phyloP scores from a whole-genome alignment of 2,329 filamentous ascomycete species.

The Fusarium longipes region DNA sequence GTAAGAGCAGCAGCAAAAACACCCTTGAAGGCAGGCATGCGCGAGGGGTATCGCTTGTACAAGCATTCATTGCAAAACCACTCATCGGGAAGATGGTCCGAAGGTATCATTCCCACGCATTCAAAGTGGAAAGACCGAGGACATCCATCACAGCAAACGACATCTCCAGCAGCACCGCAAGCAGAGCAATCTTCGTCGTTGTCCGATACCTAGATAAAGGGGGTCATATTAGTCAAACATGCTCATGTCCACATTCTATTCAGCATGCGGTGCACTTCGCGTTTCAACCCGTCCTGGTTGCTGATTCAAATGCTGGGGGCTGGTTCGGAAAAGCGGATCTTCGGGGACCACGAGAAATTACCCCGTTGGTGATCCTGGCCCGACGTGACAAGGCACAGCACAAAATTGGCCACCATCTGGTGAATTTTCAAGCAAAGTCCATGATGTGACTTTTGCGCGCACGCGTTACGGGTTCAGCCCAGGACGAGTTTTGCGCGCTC shows the following conservation, averaged over 20 bases:
- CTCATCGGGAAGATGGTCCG: slow-evolving; percentile 74
- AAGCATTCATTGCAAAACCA: slow-evolving; percentile 87
- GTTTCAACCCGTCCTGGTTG: slow-evolving; percentile 26
- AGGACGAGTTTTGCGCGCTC: not conserved
- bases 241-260: slow-evolving; percentile 14
- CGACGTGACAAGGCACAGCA: slow-evolving; percentile 19
- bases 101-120: slow-evolving; percentile 85
- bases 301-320: slow-evolving; percentile 34
- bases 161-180: slow-evolving; percentile 83
- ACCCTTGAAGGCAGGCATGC: slow-evolving; percentile 61
- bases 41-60: slow-evolving; percentile 60
- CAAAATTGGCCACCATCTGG: slow-evolving; percentile 37
- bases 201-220: slow-evolving; percentile 59
- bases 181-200: slow-evolving; percentile 92
- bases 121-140: slow-evolving; percentile 88
- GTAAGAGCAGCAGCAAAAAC: slow-evolving; percentile 73
- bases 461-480: not conserved
- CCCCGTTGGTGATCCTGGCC: slow-evolving; percentile 32
- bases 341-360: slow-evolving; percentile 44
- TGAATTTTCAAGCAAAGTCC: slow-evolving; percentile 12
- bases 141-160: slow-evolving; percentile 95
- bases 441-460: slow-evolving; percentile 6
- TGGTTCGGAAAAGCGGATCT: slow-evolving; percentile 47
- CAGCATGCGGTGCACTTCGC: slow-evolving; percentile 28
- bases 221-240: slow-evolving; percentile 49